Evolutionary conservation across 2,329 filamentous ascomycete species (phyloP).

Genomic region (Cercospora sp.): DNA sequence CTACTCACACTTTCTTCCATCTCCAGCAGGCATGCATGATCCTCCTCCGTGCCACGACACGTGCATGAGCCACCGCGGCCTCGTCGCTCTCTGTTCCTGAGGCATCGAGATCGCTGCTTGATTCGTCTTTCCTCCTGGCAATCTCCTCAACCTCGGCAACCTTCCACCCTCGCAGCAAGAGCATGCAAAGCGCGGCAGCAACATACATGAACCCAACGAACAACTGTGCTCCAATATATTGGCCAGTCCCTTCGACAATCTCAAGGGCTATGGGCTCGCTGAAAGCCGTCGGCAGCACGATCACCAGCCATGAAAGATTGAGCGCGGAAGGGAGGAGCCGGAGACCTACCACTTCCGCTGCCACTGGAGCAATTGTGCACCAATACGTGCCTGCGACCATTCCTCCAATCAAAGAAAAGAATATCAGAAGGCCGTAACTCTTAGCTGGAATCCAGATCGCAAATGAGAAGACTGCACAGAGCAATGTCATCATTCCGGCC

Average conservation of each 20-base stretch:
- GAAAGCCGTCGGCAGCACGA: constrained; percentile 70
- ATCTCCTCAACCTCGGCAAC: constrained; percentile 54
- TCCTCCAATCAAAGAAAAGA: constrained; percentile 69
- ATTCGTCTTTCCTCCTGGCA: constrained; percentile 38
- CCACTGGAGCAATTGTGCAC: constrained; percentile 65
- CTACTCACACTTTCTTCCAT: constrained; percentile 38
- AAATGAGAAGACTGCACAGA: constrained; percentile 65
- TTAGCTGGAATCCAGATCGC: constrained; percentile 73
- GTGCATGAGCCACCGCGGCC: constrained; percentile 26
- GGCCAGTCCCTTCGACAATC: constrained; percentile 52
- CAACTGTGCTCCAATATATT: constrained; percentile 60
- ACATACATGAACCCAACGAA: constrained; percentile 65
- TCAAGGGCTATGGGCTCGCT: constrained; percentile 58
- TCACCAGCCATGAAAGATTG: constrained; percentile 69
- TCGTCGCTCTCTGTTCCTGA: constrained; percentile 29
- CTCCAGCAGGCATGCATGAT: constrained; percentile 35
- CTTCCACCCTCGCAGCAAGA: constrained; percentile 62
- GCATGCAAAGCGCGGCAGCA: constrained; percentile 55
- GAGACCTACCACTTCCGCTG: constrained; percentile 72
- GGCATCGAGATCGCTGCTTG: constrained; percentile 31
- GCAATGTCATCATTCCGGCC: constrained; percentile 60
- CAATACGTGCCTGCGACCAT: constrained; percentile 70
- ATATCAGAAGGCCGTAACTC: constrained; percentile 66
- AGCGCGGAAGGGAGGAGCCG: constrained; percentile 67
- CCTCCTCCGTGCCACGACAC: constrained; percentile 31